Conservation (phyloP, 2,329 filamentous ascomycete genomes). For the Penicillium sp. region DNA sequence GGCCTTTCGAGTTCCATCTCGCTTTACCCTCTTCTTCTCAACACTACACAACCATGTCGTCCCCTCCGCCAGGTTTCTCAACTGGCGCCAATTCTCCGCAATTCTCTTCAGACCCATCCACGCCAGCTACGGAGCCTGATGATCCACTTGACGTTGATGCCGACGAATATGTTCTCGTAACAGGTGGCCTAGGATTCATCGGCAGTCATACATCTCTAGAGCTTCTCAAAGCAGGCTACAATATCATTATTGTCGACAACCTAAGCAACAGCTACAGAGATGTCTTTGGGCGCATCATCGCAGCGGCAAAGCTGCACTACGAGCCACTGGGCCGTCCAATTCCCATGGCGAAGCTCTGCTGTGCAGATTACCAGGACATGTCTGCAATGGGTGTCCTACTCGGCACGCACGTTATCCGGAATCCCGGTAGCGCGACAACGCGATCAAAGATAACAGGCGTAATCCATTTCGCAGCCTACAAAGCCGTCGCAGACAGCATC, state of each 20-base stretch:
- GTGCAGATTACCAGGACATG: constrained; percentile 1
- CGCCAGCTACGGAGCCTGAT: neutral
- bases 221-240: constrained; percentile 1
- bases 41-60: neutral
- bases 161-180: constrained; percentile 1
- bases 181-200: constrained; percentile 1
- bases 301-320: neutral
- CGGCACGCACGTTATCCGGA: neutral
- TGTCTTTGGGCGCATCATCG: neutral
- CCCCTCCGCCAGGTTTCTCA: neutral
- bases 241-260: constrained; percentile 3
- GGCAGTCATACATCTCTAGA: constrained; percentile 1
- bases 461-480: constrained; percentile 1
- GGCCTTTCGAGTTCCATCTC: neutral
- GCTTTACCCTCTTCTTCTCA: neutral
- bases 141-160: constrained; percentile 1
- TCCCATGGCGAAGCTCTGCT: constrained; percentile 1
- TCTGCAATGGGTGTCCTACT: neutral
- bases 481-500: constrained; percentile 5
- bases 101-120: constrained; percentile 1
- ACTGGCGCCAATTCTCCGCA: neutral
- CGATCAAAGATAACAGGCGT: constrained; percentile 1
- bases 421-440: neutral
- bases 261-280: constrained; percentile 1
- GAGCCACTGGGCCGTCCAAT: neutral